Evolutionary conservation across 306 rosid genomes (phyloP), one percentile per base, ranked within the genome.

Genomic region (Abrus precatorius): DNA sequence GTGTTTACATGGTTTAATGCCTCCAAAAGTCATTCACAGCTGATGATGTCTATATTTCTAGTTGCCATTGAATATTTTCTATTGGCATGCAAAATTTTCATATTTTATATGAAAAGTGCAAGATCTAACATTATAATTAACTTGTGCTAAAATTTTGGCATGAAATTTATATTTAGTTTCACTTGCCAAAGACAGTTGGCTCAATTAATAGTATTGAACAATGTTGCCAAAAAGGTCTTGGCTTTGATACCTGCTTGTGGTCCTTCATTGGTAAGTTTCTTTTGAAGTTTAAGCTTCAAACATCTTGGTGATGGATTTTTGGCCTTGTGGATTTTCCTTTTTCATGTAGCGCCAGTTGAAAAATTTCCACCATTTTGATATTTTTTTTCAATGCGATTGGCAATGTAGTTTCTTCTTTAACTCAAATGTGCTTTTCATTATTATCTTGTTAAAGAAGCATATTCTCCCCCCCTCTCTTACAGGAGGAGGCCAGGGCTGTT

Each of bases 401-500:
- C 27, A 43, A 55, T 44, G 45, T 66, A 67, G 43, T 59, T 56
- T 81, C 70, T 69, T 50, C 34, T 62, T 63, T 53, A 68, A 33
- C 82, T 74, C 69, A 74, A 68, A 13, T 6, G 2, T 63, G 69
- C 29, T 69, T 69, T 82, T 40, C 48, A 47, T 54, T 63, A 48
- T 83, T 71, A 56, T 81, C 74, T 77, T 28, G 55, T 69, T 67
- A 61, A 73, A 47, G 56, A 75, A 81, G 71, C 9, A 75, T 70
- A 50, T 71, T 69, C 71, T 12, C 20, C 54, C 30, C 49, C 79
- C 20, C 20, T 20, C 20, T 0, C 20, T 20, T 79, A 81, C 86
- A 95, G 99, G 99, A 89, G 29, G 98, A 95, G 91, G 97, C 99
- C 82, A 89, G 83, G 82, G 91, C 92, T 67, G 98, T 95, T 69